Percentiles rank a stretch among this genome's conserved stretches.
phyloP scores from a whole-genome alignment of 73 alveolate species.

The Durusdinium trenchii region DNA sequence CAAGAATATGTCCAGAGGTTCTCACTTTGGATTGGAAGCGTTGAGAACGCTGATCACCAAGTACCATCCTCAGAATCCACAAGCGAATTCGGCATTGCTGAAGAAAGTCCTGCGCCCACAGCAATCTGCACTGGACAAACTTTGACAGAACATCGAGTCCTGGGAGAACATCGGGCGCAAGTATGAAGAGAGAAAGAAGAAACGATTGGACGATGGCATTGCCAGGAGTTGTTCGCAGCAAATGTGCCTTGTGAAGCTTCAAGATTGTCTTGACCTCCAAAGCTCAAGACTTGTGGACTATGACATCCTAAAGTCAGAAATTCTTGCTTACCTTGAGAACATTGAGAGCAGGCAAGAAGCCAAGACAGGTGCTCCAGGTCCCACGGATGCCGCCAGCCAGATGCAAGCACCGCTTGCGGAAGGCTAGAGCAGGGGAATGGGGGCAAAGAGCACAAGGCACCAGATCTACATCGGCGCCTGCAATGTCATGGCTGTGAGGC shows the following conservation, averaged over 20 bases:
- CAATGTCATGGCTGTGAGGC: too few species aligned
- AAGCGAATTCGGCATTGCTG: constrained; percentile 7
- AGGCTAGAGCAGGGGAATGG: too few species aligned
- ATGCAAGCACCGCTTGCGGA: too few species aligned
- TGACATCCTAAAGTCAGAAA: neutral
- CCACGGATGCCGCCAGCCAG: too few species aligned
- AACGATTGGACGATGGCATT: neutral
- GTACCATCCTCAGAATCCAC: constrained; percentile 24
- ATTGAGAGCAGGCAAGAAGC: constrained; percentile 15
- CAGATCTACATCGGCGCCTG: too few species aligned
- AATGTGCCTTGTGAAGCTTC: neutral
- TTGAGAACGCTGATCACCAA: neutral
- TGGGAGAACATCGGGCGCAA: neutral
- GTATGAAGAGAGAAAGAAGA: neutral
- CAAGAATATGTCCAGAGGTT: neutral
- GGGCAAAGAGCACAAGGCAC: too few species aligned
- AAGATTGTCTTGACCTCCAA: neutral
- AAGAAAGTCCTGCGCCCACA: neutral
- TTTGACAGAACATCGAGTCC: neutral
- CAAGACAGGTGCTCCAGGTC: neutral
- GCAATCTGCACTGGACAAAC: neutral
- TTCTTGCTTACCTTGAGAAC: neutral
- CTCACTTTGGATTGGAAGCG: neutral
- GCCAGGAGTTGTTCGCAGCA: constrained; percentile 6
- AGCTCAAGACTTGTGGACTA: neutral